Evolutionary conservation across 192 early-diverging fungal genomes (phyloP), one percentile per base, ranked within the genome.

Genomic region (Coemansia aciculifera): DNA sequence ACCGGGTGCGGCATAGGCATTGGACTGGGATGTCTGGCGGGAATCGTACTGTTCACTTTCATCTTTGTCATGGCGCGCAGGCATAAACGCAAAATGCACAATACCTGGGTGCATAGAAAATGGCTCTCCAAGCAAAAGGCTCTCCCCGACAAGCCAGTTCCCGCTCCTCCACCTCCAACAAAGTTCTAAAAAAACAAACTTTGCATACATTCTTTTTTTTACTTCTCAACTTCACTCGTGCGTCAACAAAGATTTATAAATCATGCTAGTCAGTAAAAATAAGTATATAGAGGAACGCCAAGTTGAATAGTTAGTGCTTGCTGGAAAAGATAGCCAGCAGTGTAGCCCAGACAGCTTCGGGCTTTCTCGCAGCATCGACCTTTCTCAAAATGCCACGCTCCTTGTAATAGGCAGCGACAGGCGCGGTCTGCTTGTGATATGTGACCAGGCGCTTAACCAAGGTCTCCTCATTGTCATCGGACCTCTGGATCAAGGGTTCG

Each of bases 401-500:
- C 86, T 91, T 90, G 86, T 99, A 99, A 88, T 98, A 98, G 10
- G 85, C 88, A 34, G 88, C 91, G 27, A 93, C 91, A 29, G 92
- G 92, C 27, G 85, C 86, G 29, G 92, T 94, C 77, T 93, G 90
- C 83, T 89, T 82, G 75, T 94, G 92, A 84, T 92, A 94, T 31
- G 91, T 85, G 7, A 78, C 87, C 59, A 99, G 86, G 72, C 98
- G 93, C 90, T 97, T 98, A 64, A 84, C 88, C 66, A 99, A 88
- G 9, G 96, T 92, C 27, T 86, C 90, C 68, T 89, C 95, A 78
- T 98, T 99, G 81, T 99, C 98, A 80, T 99, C 98, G 2, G 95
- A 94, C 59, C 98, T 90, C 79, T 97, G 95, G 67, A 98, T 90
- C 57, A 99, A 86, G 54, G 98, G 95, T 87, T 99, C 98, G 63